Percentiles rank a stretch among this genome's conserved stretches.
These are phyloP conservation scores for Gaertneriomyces sp. DNA, from an alignment of 192 early-diverging fungal species.

Conservation along the genomic window DNA sequence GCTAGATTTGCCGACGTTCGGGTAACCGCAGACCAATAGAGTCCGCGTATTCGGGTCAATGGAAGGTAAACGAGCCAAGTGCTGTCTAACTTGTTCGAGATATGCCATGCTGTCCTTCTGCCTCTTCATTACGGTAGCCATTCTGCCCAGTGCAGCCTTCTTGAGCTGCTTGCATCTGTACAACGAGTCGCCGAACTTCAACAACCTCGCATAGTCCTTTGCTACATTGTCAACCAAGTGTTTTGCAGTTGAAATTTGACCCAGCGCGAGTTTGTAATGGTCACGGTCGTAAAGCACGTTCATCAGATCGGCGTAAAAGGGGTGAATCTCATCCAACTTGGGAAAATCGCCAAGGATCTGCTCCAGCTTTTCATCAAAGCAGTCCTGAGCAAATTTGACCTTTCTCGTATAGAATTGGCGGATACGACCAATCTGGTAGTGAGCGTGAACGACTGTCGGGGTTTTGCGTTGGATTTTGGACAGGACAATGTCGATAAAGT, in stretches of 20 bases:
- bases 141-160: constrained; percentile 92
- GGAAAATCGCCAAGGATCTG: constrained; percentile 94
- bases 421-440: constrained; percentile 96
- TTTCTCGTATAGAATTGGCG: constrained; percentile 99
- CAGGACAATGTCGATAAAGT: constrained; percentile 97
- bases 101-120: constrained; percentile 97
- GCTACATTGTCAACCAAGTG: constrained; percentile 96
- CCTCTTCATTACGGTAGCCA: constrained; percentile 99
- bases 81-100: constrained; percentile 98
- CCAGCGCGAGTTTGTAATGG: constrained; percentile 99
- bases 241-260: constrained; percentile 96
- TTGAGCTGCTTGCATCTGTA: constrained; percentile 99
- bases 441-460: constrained; percentile 91
- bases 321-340: constrained; percentile 98
- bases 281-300: constrained; percentile 99
- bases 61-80: constrained; percentile 94
- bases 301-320: constrained; percentile 99
- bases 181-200: constrained; percentile 99
- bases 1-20: constrained; percentile 98
- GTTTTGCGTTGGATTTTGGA: constrained; percentile 99
- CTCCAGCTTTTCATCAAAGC: constrained; percentile 94
- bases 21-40: constrained; percentile 97
- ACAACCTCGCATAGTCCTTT: constrained; percentile 93
- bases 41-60: constrained; percentile 99
- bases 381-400: constrained; percentile 95